phyloP scores from a whole-genome alignment of 2,329 filamentous ascomycete species.

The Incumbomyces lentus region DNA sequence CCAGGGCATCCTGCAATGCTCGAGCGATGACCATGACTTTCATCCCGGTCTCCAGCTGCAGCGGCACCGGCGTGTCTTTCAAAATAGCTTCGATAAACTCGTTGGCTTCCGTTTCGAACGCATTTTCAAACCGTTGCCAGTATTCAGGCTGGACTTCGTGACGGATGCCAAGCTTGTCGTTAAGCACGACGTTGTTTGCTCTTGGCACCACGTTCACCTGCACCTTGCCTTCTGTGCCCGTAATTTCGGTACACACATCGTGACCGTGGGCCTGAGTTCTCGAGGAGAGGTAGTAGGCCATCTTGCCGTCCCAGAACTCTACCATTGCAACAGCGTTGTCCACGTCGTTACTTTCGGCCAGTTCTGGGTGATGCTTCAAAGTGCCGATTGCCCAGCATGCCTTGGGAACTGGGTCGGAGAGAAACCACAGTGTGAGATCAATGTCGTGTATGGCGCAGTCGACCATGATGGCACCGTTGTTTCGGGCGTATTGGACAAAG shows the following conservation, averaged over 20 bases:
- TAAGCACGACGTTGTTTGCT: constrained; percentile 26
- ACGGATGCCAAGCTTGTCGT: constrained; percentile 26
- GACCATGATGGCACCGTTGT: constrained; percentile 54
- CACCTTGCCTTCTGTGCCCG: constrained; percentile 27
- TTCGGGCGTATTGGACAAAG: constrained; percentile 53
- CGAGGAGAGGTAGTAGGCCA: constrained; percentile 26
- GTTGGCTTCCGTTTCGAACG: constrained; percentile 31
- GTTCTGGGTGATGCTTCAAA: constrained; percentile 24
- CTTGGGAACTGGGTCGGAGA: constrained; percentile 24
- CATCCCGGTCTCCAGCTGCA: constrained; percentile 25
- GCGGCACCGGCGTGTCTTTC: constrained; percentile 28
- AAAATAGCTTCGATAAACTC: constrained; percentile 30
- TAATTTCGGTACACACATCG: constrained; percentile 27
- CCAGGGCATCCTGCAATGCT: constrained; percentile 19
- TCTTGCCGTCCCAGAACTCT: constrained; percentile 30
- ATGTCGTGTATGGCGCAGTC: constrained; percentile 58
- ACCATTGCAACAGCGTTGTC: constrained; percentile 29
- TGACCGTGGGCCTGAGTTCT: constrained; percentile 29
- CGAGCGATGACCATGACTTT: constrained; percentile 30
- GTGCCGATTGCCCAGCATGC: constrained; percentile 25
- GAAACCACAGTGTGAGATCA: constrained; percentile 37
- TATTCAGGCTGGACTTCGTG: constrained; percentile 29
- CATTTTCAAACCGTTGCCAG: constrained; percentile 31
- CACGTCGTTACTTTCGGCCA: constrained; percentile 25
- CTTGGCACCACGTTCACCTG: constrained; percentile 19